These are phyloP conservation scores for Datura wrightii DNA, from an alignment of 257 asterid genomes.

Conservation along the genomic window DNA sequence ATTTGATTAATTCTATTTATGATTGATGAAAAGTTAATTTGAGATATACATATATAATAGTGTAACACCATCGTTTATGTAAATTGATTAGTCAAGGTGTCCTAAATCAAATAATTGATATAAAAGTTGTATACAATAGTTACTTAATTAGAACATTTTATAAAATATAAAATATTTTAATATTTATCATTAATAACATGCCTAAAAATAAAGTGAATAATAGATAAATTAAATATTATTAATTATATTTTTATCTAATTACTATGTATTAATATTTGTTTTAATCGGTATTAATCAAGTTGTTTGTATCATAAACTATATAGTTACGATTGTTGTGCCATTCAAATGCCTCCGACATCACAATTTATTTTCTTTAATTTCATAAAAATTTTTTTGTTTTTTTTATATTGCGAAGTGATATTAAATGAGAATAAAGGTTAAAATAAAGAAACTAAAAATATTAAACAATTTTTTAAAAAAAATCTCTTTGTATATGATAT, in stretches of 20 bases:
- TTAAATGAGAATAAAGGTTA: too few relatives aligned
- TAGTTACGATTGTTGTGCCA: not conserved
- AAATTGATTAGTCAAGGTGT: not conserved
- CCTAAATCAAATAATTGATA: not conserved
- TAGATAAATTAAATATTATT: not conserved
- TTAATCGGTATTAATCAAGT: not conserved
- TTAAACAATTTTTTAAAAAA: too few relatives aligned
- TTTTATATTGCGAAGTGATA: too few relatives aligned
- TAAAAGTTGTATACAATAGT: not conserved
- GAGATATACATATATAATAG: not conserved
- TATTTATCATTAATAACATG: not conserved
- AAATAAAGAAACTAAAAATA: too few relatives aligned
- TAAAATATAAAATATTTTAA: not conserved
- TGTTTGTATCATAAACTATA: not conserved
- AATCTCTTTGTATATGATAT: too few relatives aligned
- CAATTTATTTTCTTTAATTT: too few relatives aligned
- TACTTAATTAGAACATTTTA: not conserved
- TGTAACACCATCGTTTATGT: not conserved
- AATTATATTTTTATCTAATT: not conserved
- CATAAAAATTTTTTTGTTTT: too few relatives aligned
- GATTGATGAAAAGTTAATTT: not conserved
- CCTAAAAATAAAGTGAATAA: not conserved
- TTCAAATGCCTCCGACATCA: not conserved
- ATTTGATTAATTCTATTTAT: too few relatives aligned
- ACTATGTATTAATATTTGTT: not conserved